Base-by-base conservation (phyloP, 2,329 filamentous ascomycete species). In the Colletotrichum costaricense region DNA sequence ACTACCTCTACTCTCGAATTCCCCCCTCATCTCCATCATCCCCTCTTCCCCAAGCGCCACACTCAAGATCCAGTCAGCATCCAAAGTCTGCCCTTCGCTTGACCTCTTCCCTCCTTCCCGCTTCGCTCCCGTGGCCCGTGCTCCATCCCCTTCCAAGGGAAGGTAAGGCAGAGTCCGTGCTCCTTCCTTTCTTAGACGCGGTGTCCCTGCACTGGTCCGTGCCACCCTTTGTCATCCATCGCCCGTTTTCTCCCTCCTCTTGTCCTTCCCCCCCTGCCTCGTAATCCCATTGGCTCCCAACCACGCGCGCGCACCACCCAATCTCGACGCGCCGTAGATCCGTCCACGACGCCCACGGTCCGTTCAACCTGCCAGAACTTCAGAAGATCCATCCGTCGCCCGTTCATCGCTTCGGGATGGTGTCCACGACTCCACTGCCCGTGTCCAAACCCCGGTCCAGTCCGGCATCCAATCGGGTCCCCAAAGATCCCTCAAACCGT, bases 261-360 rank as follows among this genome's bases (percentile, higher is more conserved):
- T 33, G 24, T 63, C 38, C 11, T 2, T 63, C 11, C 35, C 60
- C 55, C 38, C 38, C 65, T 33, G 59, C 42, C 28, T 49, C 57
- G 54, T 49, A 35, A 26, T 46, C 42, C 33, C 62, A 74, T 72
- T 71, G 63, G 63, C 55, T 22, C n/a, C n/a, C 16, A 5, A 55
- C 19, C 59, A 60, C 58, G 58, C 72, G 58, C 65, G 65, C 28
- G 28, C 54, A 52, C 60, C 35, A 35, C 56, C 73, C 73, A 75
- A 75, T 75, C 73, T 71, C n/a, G 63, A 71, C 74, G 74, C 74
- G 74, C 74, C 72, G 58, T 49, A 38, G 58, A 65, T 64, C 63
- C 28, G 11, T 14, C 35, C 35, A 38, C 35, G 5, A 38, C 35
- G 11, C 16, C 35, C 35, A 42, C 35, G 35, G 35, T 42, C 14